Conservation (phyloP, 1,284 basidiomycete genomes). For the Vanrija sp. region DNA sequence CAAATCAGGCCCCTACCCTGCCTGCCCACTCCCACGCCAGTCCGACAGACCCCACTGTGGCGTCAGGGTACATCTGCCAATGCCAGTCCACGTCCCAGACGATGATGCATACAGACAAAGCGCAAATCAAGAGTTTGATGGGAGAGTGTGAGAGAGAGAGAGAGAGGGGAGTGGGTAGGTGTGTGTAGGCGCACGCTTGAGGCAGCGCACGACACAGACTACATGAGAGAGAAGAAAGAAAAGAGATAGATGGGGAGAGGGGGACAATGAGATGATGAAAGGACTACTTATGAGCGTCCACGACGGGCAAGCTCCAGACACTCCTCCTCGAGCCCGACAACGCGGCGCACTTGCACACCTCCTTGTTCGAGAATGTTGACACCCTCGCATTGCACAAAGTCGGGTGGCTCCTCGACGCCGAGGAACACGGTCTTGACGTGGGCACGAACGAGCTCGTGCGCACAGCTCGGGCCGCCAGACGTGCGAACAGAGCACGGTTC, state of each 20-base stretch:
- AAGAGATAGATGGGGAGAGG: neutral
- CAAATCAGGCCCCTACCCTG: no score
- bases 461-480: slow-evolving; percentile 81
- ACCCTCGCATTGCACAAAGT: slow-evolving; percentile 93
- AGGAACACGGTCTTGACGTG: slow-evolving; percentile 74
- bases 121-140: neutral
- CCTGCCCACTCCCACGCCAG: no score
- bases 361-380: slow-evolving; percentile 68
- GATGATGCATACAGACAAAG: slow-evolving; percentile 7
- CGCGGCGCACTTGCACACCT: slow-evolving; percentile 71
- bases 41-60: no score
- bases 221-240: slow-evolving; percentile 1
- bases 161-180: neutral
- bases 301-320: slow-evolving; percentile 72
- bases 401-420: slow-evolving; percentile 87
- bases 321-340: slow-evolving; percentile 62
- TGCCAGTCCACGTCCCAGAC: neutral
- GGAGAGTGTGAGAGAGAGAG: no score
- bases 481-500: slow-evolving; percentile 92
- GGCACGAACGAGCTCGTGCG: slow-evolving; percentile 73
- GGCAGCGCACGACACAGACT: neutral
- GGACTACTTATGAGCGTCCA: slow-evolving; percentile 30
- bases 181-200: neutral
- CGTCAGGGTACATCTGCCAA: neutral
- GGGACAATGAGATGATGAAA: neutral